Evolutionary conservation across 495 filamentous ascomycete species (phyloP).

Genomic region (Durotheca rogersii): DNA sequence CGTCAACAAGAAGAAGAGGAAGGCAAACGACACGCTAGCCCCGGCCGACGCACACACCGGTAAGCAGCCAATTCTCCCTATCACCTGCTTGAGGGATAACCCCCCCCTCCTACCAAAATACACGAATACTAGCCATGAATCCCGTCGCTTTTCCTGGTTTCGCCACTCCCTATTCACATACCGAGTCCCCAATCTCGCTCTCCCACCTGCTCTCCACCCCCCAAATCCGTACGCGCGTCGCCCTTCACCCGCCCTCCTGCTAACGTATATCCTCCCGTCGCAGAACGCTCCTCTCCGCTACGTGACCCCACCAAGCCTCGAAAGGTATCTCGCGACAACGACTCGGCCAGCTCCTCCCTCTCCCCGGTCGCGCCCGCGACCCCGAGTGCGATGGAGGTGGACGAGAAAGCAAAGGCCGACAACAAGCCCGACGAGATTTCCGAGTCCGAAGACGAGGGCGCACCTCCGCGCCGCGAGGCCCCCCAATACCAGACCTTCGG

Average conservation of each 20-base stretch:
- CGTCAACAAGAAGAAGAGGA: constrained; percentile 60
- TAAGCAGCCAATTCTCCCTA: constrained; percentile 51
- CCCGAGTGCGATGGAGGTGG: constrained; percentile 50
- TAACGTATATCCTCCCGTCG: constrained; percentile 12
- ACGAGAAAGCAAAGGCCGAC: constrained; percentile 51
- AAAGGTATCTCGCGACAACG: constrained; percentile 52
- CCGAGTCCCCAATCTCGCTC: constrained; percentile 16
- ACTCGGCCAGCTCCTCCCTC: constrained; percentile 66
- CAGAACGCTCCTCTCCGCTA: constrained; percentile 49
- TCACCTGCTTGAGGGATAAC: no score
- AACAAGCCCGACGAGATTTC: constrained; percentile 60
- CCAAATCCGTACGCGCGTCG: no score
- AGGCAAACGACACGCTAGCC: constrained; percentile 52
- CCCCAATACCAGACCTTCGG: constrained; percentile 81
- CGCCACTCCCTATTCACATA: no score
- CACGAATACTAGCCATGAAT: no score
- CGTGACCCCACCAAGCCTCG: constrained; percentile 48
- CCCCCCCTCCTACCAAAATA: no score
- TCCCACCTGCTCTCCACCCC: no score
- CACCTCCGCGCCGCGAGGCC: constrained; percentile 71
- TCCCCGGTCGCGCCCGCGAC: constrained; percentile 55
- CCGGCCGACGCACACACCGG: constrained; percentile 69
- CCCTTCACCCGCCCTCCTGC: no score
- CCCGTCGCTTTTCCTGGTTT: neutral
- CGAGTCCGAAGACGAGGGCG: constrained; percentile 69